These are phyloP conservation scores for Nelumbo lutea DNA, from an alignment of 164 flowering plant species.

Conservation along the genomic window DNA sequence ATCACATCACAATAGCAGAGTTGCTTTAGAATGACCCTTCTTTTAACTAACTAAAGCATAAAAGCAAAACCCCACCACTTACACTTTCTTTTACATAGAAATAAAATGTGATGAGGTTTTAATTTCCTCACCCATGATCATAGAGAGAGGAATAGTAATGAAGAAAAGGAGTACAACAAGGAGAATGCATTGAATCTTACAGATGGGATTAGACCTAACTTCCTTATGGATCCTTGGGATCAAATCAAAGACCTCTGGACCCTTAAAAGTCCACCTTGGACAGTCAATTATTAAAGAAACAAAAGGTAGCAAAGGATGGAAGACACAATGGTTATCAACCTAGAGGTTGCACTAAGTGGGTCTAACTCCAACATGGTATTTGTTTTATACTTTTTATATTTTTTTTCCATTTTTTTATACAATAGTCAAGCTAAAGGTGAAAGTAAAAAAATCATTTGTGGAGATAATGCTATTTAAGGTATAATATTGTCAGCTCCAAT, in stretches of 20 bases:
- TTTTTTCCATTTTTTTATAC: not conserved
- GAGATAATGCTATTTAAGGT: conserved; percentile 18
- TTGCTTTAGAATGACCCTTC: conserved; percentile 11
- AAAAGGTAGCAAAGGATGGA: not conserved
- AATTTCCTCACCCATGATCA: conserved; percentile 15
- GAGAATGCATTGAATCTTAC: conserved; percentile 32
- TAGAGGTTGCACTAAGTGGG: conserved; percentile 19
- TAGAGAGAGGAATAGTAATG: conserved; percentile 3
- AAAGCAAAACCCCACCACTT: conserved; percentile 18
- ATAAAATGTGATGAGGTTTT: conserved; percentile 2
- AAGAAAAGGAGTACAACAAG: conserved; percentile 4
- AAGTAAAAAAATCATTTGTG: not conserved
- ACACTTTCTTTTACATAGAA: conserved; percentile 7
- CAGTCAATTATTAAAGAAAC: conserved; percentile 16
- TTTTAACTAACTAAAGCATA: conserved; percentile 21
- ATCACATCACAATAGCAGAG: conserved; percentile 19
- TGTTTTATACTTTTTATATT: not conserved
- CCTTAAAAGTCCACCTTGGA: conserved; percentile 10
- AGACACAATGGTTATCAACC: conserved; percentile 9
- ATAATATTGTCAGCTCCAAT: conserved; percentile 21
- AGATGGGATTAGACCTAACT: conserved; percentile 22
- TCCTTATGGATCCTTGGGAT: conserved; percentile 19
- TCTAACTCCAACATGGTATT: conserved; percentile 5
- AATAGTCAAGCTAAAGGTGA: conserved; percentile 13
- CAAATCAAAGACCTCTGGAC: conserved; percentile 11